Conservation (phyloP, 345 rosid species). For the Citrus medica region DNA sequence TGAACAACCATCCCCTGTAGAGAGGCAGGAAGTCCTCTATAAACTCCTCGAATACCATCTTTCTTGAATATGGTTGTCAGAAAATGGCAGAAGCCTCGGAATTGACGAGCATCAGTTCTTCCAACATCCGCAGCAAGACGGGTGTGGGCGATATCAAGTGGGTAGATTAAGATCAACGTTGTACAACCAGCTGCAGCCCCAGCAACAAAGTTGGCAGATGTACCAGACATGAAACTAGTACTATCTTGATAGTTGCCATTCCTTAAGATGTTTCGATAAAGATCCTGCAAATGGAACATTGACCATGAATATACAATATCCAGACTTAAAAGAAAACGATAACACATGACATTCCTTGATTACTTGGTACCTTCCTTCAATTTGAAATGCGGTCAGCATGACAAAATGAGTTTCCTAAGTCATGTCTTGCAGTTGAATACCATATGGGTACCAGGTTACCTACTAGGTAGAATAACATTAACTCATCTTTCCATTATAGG, state of each 20-base stretch:
- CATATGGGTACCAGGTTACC: background rate
- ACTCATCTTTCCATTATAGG: background rate
- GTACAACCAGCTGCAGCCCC: conserved; percentile 95
- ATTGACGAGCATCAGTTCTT: conserved; percentile 74
- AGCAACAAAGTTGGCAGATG: conserved; percentile 80
- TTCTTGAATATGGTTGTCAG: conserved; percentile 58
- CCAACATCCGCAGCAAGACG: conserved; percentile 93
- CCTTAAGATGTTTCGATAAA: conserved; percentile 66
- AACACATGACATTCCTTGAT: background rate
- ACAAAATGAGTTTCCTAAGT: background rate
- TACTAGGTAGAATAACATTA: background rate
- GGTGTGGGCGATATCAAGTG: conserved; percentile 89
- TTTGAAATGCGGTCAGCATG: background rate
- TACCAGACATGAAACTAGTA: conserved; percentile 48
- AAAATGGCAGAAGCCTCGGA: conserved; percentile 81
- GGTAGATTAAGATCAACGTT: conserved; percentile 74
- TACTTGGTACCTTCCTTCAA: background rate
- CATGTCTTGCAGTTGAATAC: background rate
- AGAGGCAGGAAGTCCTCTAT: conserved; percentile 90
- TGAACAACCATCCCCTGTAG: conserved; percentile 85
- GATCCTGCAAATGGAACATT: conserved; percentile 51
- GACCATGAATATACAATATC: background rate
- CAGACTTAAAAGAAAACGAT: background rate
- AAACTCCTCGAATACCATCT: conserved; percentile 82
- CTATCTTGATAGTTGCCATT: conserved; percentile 44